These are phyloP conservation scores for Populus tomentosa DNA, from an alignment of 441 rosid genomes.

Conservation along the genomic window DNA sequence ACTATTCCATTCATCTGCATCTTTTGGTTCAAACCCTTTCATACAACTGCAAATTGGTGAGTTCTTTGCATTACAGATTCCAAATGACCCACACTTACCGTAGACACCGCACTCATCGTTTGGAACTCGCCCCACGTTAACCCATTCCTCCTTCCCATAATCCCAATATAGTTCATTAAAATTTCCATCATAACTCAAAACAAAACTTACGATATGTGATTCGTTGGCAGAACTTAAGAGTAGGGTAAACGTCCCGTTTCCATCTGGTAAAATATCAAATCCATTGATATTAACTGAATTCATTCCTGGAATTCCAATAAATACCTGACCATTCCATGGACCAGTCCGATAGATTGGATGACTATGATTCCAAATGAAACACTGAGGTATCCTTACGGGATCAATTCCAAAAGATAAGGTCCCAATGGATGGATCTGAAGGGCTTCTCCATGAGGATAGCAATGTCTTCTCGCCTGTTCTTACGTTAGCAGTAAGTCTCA, in stretches of 20 bases:
- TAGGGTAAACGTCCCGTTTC: background rate
- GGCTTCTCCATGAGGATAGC: background rate
- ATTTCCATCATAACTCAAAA: background rate
- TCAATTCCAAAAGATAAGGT: background rate
- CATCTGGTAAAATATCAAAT: background rate
- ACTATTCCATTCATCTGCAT: slow-evolving; percentile 29
- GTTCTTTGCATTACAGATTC: slow-evolving; percentile 15
- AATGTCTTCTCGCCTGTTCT: slow-evolving; percentile 20
- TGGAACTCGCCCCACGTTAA: no score
- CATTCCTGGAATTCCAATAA: no score
- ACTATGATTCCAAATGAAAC: background rate
- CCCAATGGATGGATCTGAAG: background rate
- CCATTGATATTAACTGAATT: background rate
- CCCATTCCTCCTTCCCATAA: background rate
- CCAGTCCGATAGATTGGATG: background rate
- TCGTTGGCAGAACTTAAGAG: no score
- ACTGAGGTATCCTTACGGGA: background rate
- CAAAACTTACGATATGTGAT: background rate
- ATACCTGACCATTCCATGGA: background rate
- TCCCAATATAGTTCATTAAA: background rate
- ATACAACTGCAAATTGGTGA: slow-evolving; percentile 42
- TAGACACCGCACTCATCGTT: slow-evolving; percentile 31
- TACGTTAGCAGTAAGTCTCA: background rate
- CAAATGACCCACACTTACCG: slow-evolving; percentile 34
- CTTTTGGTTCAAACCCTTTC: slow-evolving; percentile 37